Evolutionary conservation across 1,139 yeast species (phyloP).

Genomic region (Kazachstania sp.): DNA sequence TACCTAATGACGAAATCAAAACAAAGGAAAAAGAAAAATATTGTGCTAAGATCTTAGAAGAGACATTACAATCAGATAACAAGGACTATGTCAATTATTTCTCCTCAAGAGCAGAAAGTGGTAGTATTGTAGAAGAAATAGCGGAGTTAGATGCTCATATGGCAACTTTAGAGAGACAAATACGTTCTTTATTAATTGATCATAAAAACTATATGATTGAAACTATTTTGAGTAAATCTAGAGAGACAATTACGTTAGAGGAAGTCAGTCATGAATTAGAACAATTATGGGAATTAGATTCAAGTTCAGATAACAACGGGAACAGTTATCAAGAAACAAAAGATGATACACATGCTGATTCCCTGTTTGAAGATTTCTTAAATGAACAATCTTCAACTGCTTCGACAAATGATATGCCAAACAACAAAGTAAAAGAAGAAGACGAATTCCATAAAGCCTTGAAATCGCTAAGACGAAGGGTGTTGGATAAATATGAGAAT

Average conservation of each 20-base stretch:
- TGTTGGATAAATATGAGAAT: conserved; percentile 7
- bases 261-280: conserved; percentile 29
- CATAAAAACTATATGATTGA: conserved; percentile 32
- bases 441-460: conserved; percentile 31
- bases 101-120: conserved; percentile 25
- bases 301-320: conserved; percentile 17
- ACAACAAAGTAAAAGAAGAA: conserved; percentile 8
- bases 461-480: conserved; percentile 20
- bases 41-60: conserved; percentile 14
- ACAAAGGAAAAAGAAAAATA: conserved; percentile 10
- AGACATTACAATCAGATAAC: conserved; percentile 17
- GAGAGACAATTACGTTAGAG: conserved; percentile 14
- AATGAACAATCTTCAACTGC: conserved; percentile 9
- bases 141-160: conserved; percentile 42
- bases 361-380: conserved; percentile 10
- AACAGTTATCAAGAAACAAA: conserved; percentile 4
- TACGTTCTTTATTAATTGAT: conserved; percentile 31
- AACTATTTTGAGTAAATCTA: conserved; percentile 24
- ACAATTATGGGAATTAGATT: conserved; percentile 32
- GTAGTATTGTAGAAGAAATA: conserved; percentile 36
- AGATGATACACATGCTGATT: conserved; percentile 1
- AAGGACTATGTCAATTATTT: conserved; percentile 22
- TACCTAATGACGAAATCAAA: conserved; percentile 1
- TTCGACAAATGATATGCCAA: not conserved
- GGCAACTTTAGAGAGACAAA: conserved; percentile 32